A percentile compares a stretch with the other conserved stretches of the same genome.
These are phyloP conservation scores for Diaporthe sp. DNA, from an alignment of 2,329 filamentous ascomycete genomes.

Conservation along the genomic window DNA sequence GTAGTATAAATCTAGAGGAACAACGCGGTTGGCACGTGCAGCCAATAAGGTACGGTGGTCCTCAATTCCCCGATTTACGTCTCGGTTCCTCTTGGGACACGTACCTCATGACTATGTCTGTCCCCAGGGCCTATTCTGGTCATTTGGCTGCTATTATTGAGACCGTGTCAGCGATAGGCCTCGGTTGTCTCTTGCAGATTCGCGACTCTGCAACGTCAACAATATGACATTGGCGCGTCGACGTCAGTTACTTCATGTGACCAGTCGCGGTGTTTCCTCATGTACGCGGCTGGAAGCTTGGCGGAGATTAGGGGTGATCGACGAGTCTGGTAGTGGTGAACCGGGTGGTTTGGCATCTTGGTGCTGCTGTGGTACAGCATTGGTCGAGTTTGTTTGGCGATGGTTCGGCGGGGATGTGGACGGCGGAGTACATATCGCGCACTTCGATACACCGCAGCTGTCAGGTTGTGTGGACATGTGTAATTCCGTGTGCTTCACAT, in stretches of 20 bases:
- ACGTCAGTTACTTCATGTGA: background rate
- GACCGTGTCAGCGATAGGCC: background rate
- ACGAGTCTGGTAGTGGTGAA: background rate
- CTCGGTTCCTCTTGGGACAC: background rate
- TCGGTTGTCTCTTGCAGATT: background rate
- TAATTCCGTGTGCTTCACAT: background rate
- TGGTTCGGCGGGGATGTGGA: no score
- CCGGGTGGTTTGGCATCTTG: background rate
- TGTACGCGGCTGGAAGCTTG: background rate
- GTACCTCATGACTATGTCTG: background rate
- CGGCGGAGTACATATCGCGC: background rate
- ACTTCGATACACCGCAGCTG: background rate
- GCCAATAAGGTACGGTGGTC: background rate
- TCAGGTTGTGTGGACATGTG: background rate
- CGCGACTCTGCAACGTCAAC: background rate
- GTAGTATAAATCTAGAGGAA: background rate
- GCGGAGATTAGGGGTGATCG: background rate
- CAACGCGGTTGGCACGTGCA: background rate
- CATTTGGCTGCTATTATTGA: background rate
- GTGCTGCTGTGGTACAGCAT: background rate
- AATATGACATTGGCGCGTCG: background rate
- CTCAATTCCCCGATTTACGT: background rate
- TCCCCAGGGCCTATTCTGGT: background rate
- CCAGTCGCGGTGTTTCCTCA: background rate
- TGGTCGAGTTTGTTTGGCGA: background rate